A percentile compares a stretch with the other conserved stretches of the same genome.
Conservation (phyloP, 2,329 filamentous ascomycete genomes). For the Cordyceps pruinosa region DNA sequence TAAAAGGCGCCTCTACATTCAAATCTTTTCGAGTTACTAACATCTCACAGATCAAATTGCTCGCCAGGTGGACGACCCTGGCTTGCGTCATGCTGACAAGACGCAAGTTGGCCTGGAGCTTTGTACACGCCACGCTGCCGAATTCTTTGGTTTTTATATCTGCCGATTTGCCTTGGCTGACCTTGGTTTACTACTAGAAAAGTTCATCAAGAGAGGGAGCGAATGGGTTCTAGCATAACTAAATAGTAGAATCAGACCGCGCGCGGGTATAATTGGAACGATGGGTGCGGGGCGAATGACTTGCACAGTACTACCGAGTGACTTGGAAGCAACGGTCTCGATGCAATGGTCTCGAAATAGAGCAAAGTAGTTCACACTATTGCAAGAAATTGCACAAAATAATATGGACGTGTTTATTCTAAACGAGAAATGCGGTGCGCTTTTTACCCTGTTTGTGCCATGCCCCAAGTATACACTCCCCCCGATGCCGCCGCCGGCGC, state of each 20-base stretch:
- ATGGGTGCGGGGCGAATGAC: neutral
- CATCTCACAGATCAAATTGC: conserved; percentile 73
- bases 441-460: no score
- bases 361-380: no score
- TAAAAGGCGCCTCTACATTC: neutral
- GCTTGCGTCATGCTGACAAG: conserved; percentile 81
- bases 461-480: no score
- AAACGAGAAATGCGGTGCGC: no score
- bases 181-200: conserved; percentile 78
- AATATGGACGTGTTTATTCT: neutral
- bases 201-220: conserved; percentile 91
- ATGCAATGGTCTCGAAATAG: no score
- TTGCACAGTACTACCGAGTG: neutral
- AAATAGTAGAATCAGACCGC: neutral
- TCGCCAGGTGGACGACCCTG: conserved; percentile 91
- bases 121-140: conserved; percentile 84
- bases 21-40: neutral
- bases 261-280: no score
- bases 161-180: conserved; percentile 92
- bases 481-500: no score
- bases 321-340: no score
- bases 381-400: no score
- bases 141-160: conserved; percentile 96
- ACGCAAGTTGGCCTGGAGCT: conserved; percentile 94
- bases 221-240: conserved; percentile 68